Evolutionary conservation across 2,329 filamentous ascomycete genomes (phyloP).

Genomic region (Blumeriella jaapii): DNA sequence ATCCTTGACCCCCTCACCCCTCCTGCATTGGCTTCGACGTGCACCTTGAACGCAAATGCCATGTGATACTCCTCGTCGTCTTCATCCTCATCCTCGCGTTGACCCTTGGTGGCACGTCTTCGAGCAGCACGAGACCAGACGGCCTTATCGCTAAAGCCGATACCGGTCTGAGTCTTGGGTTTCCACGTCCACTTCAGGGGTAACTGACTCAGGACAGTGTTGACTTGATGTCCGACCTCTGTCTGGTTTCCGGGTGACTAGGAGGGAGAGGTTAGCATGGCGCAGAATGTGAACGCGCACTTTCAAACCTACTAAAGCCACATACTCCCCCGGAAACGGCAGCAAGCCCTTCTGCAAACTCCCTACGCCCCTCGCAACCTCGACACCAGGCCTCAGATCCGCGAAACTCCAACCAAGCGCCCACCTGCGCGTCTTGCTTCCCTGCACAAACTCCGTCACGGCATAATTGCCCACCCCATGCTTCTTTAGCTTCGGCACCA

Average conservation of each 20-base stretch:
- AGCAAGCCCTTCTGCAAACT: conserved; percentile 37
- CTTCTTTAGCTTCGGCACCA: conserved; percentile 48
- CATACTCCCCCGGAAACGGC: conserved; percentile 39
- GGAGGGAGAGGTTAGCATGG: neutral
- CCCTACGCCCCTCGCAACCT: conserved; percentile 28
- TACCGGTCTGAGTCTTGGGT: conserved; percentile 12
- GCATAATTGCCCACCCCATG: conserved; percentile 64
- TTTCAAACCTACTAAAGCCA: conserved; percentile 26
- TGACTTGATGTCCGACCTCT: conserved; percentile 16
- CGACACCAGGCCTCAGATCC: conserved; percentile 47
- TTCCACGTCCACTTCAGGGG: conserved; percentile 26
- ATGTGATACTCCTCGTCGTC: conserved; percentile 30
- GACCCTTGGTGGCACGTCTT: conserved; percentile 26
- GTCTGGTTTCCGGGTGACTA: conserved; percentile 2
- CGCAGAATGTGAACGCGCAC: neutral
- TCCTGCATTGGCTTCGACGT: conserved; percentile 31
- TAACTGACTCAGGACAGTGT: conserved; percentile 20
- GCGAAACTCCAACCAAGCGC: conserved; percentile 80
- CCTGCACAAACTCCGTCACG: conserved; percentile 68
- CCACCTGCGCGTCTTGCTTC: conserved; percentile 72
- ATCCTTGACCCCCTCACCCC: conserved; percentile 35
- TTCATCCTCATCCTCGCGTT: conserved; percentile 19
- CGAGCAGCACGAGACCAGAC: conserved; percentile 28
- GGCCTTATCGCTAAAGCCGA: conserved; percentile 25
- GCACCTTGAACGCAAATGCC: conserved; percentile 47